Evolutionary conservation across 2,329 filamentous ascomycete species (phyloP), one percentile per base, ranked within the genome.

Genomic region (Fusarium kyushuense): DNA sequence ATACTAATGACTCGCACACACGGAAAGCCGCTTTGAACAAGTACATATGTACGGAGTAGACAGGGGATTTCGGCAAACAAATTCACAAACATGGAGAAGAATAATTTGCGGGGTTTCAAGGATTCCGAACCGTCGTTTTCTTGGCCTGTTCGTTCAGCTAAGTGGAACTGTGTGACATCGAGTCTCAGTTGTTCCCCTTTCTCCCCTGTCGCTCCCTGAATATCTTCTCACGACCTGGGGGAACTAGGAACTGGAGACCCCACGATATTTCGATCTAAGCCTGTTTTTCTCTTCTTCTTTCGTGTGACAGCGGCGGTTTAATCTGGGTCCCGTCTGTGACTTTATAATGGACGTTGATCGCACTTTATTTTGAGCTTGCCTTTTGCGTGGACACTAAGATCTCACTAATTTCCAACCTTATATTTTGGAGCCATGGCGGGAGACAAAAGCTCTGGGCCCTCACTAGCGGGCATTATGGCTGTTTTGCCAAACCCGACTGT

Each of bases 221-320:
- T 51, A 54, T 45, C 32, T 32, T 45, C 48, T 32, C 41, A 63
- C 42, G 40, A 63, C 19, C 49, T 63, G 45, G 58, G 38, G 40
- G 41, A 59, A 35, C n/a, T 29, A 6, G 54, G 40, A 54, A n/a
- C 57, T 62, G 57, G 56, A 63, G 58, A 63, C 59, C 59, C 59
- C 59, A 16, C 58, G 42, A 40, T 42, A n/a, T 35, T 29, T 33
- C n/a, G 27, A 33, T 56, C 58, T 23, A 49, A 33, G 19, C 36
- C 7, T 23, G 16, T 38, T 54, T 48, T 38, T 38, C 5, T 11
- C 14, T 41, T 9, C 12, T 30, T 14, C 7, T 14, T n/a, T 51
- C 23, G 47, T 23, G 32, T 51, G 47, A 40, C 47, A 25, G 32
- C 47, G 47, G 33, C 25, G 25, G 27, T 32, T 12, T 32, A 19